phyloP scores from a whole-genome alignment of 805 yeast species.

The Kodamaea laetipori region DNA sequence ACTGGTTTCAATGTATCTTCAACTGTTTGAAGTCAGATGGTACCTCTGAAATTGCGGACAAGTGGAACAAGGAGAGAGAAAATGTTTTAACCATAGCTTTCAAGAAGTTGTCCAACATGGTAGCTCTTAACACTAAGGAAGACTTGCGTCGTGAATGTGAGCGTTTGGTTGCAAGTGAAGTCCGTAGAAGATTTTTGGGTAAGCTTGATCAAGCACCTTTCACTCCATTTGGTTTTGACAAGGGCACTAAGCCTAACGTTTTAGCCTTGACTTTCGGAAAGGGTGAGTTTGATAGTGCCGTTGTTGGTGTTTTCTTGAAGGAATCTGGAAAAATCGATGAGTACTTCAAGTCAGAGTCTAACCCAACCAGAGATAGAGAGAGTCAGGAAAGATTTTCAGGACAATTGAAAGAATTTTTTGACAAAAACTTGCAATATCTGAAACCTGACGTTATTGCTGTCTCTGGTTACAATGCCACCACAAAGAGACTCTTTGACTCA shows the following conservation, averaged over 20 bases:
- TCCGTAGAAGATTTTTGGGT: conserved; percentile 67
- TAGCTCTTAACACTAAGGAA: conserved; percentile 79
- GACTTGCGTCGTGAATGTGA: conserved; percentile 77
- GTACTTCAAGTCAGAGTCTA: conserved; percentile 73
- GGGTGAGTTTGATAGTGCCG: conserved; percentile 83
- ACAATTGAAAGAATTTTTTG: conserved; percentile 67
- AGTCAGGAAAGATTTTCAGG: conserved; percentile 51
- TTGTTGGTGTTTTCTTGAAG: conserved; percentile 75
- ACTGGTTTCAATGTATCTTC: conserved; percentile 46
- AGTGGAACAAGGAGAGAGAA: conserved; percentile 82
- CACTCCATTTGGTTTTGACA: conserved; percentile 73
- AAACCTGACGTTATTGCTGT: conserved; percentile 88
- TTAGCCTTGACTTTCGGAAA: conserved; percentile 83
- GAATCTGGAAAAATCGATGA: conserved; percentile 80
- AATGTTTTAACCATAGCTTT: conserved; percentile 66
- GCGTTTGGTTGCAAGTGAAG: conserved; percentile 62
- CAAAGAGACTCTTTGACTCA: conserved; percentile 61
- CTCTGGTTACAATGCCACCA: conserved; percentile 80
- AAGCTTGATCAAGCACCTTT: conserved; percentile 93
- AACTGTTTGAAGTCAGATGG: conserved; percentile 72
- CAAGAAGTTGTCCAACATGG: conserved; percentile 63
- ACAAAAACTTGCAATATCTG: conserved; percentile 52
- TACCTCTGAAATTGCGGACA: conserved; percentile 68
- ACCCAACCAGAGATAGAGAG: conserved; percentile 54
- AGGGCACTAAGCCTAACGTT: conserved; percentile 84